Evolutionary conservation across 2,329 filamentous ascomycete genomes (phyloP).

Genomic region (Aspergillus vadensis): DNA sequence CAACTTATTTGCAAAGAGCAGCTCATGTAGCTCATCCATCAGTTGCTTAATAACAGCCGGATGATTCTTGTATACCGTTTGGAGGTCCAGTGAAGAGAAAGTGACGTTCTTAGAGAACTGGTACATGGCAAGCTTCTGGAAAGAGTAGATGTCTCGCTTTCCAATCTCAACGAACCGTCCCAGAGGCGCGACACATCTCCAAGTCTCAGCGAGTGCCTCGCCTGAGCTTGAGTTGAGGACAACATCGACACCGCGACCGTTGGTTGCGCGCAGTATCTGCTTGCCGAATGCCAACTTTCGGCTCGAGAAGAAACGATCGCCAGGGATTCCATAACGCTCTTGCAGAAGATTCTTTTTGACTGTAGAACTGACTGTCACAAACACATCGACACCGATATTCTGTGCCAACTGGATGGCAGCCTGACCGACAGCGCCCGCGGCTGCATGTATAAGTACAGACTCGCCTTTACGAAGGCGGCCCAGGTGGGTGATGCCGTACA

Average conservation of each 20-base stretch:
- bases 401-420: neutral
- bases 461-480: neutral
- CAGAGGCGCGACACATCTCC: too few relatives aligned
- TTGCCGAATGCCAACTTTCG: too few relatives aligned
- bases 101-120: neutral
- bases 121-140: neutral
- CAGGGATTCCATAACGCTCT: neutral
- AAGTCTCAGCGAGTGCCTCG: too few relatives aligned
- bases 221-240: too few relatives aligned
- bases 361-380: neutral
- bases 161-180: too few relatives aligned
- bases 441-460: neutral
- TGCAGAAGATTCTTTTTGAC: neutral
- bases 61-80: neutral
- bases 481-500: too few relatives aligned
- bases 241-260: too few relatives aligned
- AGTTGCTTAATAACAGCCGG: neutral
- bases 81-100: neutral
- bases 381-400: neutral
- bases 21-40: neutral
- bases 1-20: neutral
- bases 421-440: neutral
- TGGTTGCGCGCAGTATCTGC: too few relatives aligned
- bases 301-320: neutral
- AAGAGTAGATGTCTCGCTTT: neutral